These are phyloP conservation scores for Elsinoe arachidis DNA, from an alignment of 2,329 filamentous ascomycete genomes.

Conservation along the genomic window DNA sequence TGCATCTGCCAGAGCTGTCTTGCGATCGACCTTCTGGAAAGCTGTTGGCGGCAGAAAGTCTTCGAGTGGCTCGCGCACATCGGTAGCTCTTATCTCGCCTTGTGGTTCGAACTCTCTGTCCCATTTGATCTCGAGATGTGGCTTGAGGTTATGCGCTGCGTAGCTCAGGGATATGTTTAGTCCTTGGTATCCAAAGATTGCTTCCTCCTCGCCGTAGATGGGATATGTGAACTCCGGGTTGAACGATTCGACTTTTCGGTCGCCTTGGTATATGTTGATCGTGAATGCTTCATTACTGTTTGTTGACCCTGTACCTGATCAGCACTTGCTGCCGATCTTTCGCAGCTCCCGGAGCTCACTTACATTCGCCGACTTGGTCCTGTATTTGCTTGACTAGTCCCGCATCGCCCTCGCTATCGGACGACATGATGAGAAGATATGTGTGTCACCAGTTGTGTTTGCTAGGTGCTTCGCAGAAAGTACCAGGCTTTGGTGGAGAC, in stretches of 20 bases:
- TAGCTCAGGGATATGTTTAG: conserved; percentile 67
- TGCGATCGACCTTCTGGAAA: conserved; percentile 14
- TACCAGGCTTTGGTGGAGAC: not conserved
- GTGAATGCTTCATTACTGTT: conserved; percentile 55
- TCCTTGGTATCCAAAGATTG: conserved; percentile 80
- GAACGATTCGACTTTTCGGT: conserved; percentile 54
- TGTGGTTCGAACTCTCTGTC: conserved; percentile 61
- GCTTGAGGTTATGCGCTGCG: conserved; percentile 65
- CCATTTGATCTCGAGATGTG: conserved; percentile 63
- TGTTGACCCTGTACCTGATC: conserved; percentile 39
- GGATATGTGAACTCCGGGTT: conserved; percentile 82
- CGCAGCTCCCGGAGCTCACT: not conserved
- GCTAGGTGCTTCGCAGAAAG: not conserved
- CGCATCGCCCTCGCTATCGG: conserved; percentile 11
- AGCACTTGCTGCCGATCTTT: not conserved
- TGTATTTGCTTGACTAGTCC: conserved; percentile 11
- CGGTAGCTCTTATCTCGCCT: conserved; percentile 59
- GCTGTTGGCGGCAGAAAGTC: conserved; percentile 59
- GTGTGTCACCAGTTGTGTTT: not conserved
- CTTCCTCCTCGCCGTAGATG: conserved; percentile 88
- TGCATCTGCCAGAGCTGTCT: conserved; percentile 24
- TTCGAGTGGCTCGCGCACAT: conserved; percentile 57
- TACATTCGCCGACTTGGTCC: conserved; percentile 17
- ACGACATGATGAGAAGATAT: not conserved
- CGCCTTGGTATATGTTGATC: conserved; percentile 50